A percentile compares a stretch with the other conserved stretches of the same genome.
These are phyloP conservation scores for Pontederia paniculata DNA, from an alignment of 176 grass and related monocot genomes.

Conservation along the genomic window DNA sequence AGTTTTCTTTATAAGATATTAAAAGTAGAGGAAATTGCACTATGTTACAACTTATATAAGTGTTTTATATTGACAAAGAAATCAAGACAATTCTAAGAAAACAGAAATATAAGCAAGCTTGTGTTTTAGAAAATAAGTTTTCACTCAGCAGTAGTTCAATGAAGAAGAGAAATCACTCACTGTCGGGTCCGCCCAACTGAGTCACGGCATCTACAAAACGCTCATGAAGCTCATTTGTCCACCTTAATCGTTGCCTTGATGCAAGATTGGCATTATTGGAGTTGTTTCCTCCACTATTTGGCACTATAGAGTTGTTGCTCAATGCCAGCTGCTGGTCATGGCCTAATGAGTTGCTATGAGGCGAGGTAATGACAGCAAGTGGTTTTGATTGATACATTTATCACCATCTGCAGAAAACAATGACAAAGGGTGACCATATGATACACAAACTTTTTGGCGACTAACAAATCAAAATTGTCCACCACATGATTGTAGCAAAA, in stretches of 20 bases:
- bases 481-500: too few species aligned
- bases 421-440: not conserved
- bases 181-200: slow-evolving; percentile 39
- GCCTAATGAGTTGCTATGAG: slow-evolving; percentile 10
- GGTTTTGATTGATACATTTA: slow-evolving; percentile 26
- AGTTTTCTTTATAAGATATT: too few species aligned
- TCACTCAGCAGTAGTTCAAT: too few species aligned
- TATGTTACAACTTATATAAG: too few species aligned
- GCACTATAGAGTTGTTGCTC: slow-evolving; percentile 10
- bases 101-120: too few species aligned
- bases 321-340: slow-evolving; percentile 9
- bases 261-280: slow-evolving; percentile 22
- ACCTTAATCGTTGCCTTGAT: slow-evolving; percentile 34
- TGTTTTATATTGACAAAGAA: too few species aligned
- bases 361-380: not conserved
- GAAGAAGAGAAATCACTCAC: slow-evolving; percentile 16
- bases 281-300: slow-evolving; percentile 14
- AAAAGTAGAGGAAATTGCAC: too few species aligned
- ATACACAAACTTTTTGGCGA: too few species aligned
- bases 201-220: slow-evolving; percentile 38
- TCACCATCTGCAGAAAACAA: slow-evolving; percentile 15
- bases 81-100: too few species aligned
- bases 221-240: slow-evolving; percentile 45
- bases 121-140: too few species aligned
- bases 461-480: too few species aligned